Evolutionary conservation across 371 early-diverging fungal genomes (phyloP), one percentile per base, ranked within the genome.

Genomic region (Apophysomyces ossiformis): DNA sequence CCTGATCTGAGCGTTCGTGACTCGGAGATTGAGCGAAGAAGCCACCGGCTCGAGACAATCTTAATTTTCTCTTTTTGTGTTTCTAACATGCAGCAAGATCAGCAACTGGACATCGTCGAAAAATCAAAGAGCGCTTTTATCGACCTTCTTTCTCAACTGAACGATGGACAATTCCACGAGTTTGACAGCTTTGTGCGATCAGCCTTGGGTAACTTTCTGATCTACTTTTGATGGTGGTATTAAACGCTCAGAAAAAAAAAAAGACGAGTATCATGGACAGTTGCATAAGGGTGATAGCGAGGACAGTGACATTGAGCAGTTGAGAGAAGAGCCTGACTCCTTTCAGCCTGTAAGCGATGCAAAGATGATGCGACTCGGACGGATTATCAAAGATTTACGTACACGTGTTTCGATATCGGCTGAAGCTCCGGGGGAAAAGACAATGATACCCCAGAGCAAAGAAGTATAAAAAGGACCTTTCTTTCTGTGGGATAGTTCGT

Each of bases 401-500:
- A 75, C 75, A 13, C 69, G 74, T 6, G 76, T 88, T 7, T 86
- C 88, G 9, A 67, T 88, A 32, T 82, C 85, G 16, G 87, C 88
- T 43, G 87, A 88, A 73, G 85, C 88, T 16, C 88, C 88, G 5
- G 80, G 76, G 38, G 88, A 88, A 71, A 78, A 83, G 57, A 83
- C 81, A 15, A 70, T 72, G 21, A 85, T 87, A 45, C 88, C 88
- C 11, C 63, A 78, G 6, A 85, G 78, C 41, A 73, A 77, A 16
- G 86, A 88, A 62, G 88, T 83, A 74, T 54, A 44, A 16, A 58
- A 57, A 36, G 1, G 6, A 0, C 7, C 50, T 43, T 61, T 16
- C 9, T 8, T 9, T 37, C 1, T 61, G 36, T 54, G 35, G 43
- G 32, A 5, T 54, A 50, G 15, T 8, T 21, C 21, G 43, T 35